Evolutionary conservation across 2,329 filamentous ascomycete species (phyloP), one percentile per base, ranked within the genome.

Genomic region (Conoideocrella luteorostrata): DNA sequence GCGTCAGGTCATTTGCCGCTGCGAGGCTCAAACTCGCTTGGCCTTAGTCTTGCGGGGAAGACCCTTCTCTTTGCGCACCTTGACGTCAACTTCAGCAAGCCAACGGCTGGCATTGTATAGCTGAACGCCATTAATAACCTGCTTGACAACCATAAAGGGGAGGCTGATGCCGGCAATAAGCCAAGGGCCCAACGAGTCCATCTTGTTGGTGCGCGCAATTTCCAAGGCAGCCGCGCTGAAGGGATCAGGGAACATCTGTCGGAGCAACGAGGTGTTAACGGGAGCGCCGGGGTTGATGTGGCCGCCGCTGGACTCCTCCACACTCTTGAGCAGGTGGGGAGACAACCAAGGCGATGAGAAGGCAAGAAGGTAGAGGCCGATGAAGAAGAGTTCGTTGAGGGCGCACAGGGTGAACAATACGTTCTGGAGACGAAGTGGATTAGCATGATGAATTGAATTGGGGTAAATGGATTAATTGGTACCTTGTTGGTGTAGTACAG

Each of bases 401-500:
- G 80, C 76, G 72, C 93, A 98, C 68, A 88, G 87, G 49, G 88
- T 68, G 70, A 98, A 98, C 33, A 98, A 77, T 36, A 98, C 90
- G 43, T 74, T 85, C 91, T 96, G 38, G 24, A 9, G 7, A 5
- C 54, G 4, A 5, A 34, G 30, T 23, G 18, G 11, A n/a, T 37
- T 7, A 30, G 24, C 30, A 47, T 7, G 37, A 28, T 17, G 49
- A 17, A 46, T 36, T 20, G 49, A 58, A 17, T 56, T 50, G 44
- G 43, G 41, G 12, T 42, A 32, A 11, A 9, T n/a, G n/a, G n/a
- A n/a, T n/a, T n/a, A n/a, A n/a, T n/a, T n/a, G n/a, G 46, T 69
- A 95, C 91, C 78, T 88, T 94, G 74, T 95, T 97, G 50, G 88
- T 91, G 69, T 98, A 98, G 74, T 98, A 98, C 46, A 94, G 73